Evolutionary conservation across 768 basidiomycete species (phyloP).

Genomic region (Leucocoprinus sp.): DNA sequence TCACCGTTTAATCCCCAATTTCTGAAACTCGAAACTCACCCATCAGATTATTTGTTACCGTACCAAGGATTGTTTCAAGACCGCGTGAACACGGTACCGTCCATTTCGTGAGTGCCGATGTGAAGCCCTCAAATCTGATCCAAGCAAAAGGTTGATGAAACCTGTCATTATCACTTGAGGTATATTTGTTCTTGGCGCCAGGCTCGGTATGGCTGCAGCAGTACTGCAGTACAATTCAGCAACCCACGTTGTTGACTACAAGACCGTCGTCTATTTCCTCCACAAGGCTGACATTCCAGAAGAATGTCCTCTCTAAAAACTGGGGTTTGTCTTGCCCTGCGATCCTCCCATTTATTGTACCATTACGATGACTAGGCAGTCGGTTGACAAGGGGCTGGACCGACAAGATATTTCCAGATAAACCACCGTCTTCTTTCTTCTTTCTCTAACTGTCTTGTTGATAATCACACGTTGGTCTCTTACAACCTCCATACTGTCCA

Average conservation of each 20-base stretch:
- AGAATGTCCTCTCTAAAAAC: no score
- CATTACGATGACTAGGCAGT: no score
- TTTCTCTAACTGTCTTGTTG: no score
- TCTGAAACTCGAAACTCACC: constrained; percentile 10
- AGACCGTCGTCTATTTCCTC: neutral
- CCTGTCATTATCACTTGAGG: neutral
- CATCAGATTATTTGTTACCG: constrained; percentile 3
- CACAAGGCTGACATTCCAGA: neutral
- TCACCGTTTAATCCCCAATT: constrained; percentile 1
- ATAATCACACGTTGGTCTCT: no score
- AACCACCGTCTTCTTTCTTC: no score
- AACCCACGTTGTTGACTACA: neutral
- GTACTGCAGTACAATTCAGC: constrained; percentile 1
- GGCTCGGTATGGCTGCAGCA: neutral
- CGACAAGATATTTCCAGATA: no score
- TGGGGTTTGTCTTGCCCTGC: no score
- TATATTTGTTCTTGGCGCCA: neutral
- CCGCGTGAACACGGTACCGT: constrained; percentile 8
- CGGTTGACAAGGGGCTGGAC: no score
- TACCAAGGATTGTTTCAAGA: constrained; percentile 5
- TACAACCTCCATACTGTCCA: no score
- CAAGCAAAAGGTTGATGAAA: neutral
- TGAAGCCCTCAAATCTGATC: neutral
- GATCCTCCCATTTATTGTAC: no score
- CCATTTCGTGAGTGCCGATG: neutral